phyloP scores from a whole-genome alignment of 768 basidiomycete genomes.

The Myochromella boudieri region DNA sequence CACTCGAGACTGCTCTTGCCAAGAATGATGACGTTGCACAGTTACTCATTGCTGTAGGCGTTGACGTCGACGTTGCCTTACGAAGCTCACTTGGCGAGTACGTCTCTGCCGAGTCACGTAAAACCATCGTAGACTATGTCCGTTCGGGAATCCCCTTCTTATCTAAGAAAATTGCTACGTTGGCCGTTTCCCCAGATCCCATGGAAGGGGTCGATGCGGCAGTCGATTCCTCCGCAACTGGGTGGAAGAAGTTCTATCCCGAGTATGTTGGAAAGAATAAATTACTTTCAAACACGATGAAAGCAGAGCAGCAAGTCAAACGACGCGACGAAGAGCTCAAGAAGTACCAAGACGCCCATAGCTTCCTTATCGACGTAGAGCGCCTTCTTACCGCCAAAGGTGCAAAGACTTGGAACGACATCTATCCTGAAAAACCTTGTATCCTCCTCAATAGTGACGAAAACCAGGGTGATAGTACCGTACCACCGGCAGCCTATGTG shows the following conservation, averaged over 20 bases:
- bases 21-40: conserved; percentile 36
- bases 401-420: conserved; percentile 43
- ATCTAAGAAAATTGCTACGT: conserved; percentile 20
- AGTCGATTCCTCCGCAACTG: not conserved
- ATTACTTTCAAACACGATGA: not conserved
- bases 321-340: not conserved
- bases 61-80: conserved; percentile 32
- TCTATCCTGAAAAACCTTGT: conserved; percentile 30
- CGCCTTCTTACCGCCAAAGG: conserved; percentile 28
- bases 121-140: conserved; percentile 40
- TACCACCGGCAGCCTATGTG: not conserved
- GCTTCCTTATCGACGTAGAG: conserved; percentile 34
- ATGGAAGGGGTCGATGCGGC: not conserved
- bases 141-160: conserved; percentile 27
- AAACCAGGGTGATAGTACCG: not conserved
- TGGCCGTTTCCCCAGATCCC: not conserved
- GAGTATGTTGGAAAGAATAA: not conserved
- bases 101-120: conserved; percentile 17
- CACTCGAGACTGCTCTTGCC: conserved; percentile 37
- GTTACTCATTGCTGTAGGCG: conserved; percentile 38
- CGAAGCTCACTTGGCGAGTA: conserved; percentile 21
- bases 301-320: conserved; percentile 3
- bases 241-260: conserved; percentile 6
- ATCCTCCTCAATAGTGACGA: too few species aligned
- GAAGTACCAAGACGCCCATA: conserved; percentile 24